Evolutionary conservation across 2,329 filamentous ascomycete genomes (phyloP).

Genomic region (Lachnellula willkommii): DNA sequence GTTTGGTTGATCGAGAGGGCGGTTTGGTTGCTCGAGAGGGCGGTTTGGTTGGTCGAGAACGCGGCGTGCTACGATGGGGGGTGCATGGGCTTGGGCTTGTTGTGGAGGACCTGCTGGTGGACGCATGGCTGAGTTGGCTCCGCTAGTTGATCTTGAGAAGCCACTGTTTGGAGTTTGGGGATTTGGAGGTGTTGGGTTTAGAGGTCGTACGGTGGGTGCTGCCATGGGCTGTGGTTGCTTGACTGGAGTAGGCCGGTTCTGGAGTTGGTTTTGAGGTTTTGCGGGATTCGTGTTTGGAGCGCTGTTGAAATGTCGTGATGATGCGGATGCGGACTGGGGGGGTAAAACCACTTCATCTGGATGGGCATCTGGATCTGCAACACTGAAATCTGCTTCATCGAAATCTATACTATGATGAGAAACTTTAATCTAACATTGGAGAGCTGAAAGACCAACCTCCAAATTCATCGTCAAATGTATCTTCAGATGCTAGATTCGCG

Average conservation of each 20-base stretch:
- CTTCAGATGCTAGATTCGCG: slow-evolving; percentile 33
- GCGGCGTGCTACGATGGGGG: slow-evolving; percentile 8
- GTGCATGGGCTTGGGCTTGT: slow-evolving; percentile 10
- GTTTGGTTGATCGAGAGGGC: background rate
- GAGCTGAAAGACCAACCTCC: slow-evolving; percentile 44
- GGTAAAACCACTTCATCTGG: slow-evolving; percentile 69
- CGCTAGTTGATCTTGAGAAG: slow-evolving; percentile 24
- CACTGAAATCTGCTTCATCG: slow-evolving; percentile 71
- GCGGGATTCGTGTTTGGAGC: slow-evolving; percentile 13
- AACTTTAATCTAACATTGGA: slow-evolving; percentile 23
- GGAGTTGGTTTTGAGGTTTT: slow-evolving; percentile 19
- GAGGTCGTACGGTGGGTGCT: slow-evolving; percentile 27
- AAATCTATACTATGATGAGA: slow-evolving; percentile 50
- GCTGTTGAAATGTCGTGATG: slow-evolving; percentile 20
- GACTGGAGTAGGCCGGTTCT: slow-evolving; percentile 25
- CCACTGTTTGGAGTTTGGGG: slow-evolving; percentile 30
- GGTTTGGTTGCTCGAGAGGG: background rate
- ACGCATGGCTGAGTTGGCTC: slow-evolving; percentile 14
- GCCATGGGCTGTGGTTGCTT: slow-evolving; percentile 19
- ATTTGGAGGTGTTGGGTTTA: slow-evolving; percentile 17
- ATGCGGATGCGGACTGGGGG: slow-evolving; percentile 18
- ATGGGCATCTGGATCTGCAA: slow-evolving; percentile 57
- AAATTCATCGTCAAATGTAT: slow-evolving; percentile 46
- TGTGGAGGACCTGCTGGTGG: slow-evolving; percentile 15
- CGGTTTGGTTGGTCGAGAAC: background rate